Percentiles rank a stretch among this genome's conserved stretches.
Conservation (phyloP, 768 basidiomycete genomes). For the Pholiota molesta region DNA sequence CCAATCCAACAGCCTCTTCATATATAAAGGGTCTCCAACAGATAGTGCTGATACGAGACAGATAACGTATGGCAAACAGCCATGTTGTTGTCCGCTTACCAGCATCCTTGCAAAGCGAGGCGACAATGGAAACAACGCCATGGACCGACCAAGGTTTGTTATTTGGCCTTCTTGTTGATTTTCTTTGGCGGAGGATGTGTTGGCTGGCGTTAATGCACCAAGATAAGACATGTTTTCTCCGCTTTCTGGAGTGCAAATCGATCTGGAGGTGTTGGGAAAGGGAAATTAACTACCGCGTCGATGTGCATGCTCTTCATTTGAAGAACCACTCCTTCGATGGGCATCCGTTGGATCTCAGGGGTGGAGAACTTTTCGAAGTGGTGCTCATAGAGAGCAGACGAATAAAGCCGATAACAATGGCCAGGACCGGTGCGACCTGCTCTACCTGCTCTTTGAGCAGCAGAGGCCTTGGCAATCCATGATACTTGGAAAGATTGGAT, state of each 20-base stretch:
- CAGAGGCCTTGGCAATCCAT: conserved; percentile 96
- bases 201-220: conserved; percentile 67
- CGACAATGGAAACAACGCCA: conserved; percentile 93
- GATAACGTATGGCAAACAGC: conserved; percentile 84
- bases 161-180: conserved; percentile 55
- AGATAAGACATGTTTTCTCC: conserved; percentile 80
- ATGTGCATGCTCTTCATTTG: conserved; percentile 99
- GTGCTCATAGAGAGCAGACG: conserved; percentile 92
- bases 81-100: conserved; percentile 87
- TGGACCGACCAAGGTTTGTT: conserved; percentile 87
- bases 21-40: conserved; percentile 93
- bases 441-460: conserved; percentile 91
- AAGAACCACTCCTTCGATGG: conserved; percentile 94
- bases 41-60: conserved; percentile 89
- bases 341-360: conserved; percentile 94
- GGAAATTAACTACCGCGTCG: conserved; percentile 94
- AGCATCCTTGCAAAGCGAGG: conserved; percentile 97
- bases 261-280: conserved; percentile 96
- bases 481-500: conserved; percentile 91
- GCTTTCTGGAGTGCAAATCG: conserved; percentile 73
- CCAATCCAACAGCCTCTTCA: conserved; percentile 64
- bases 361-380: conserved; percentile 85
- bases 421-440: conserved; percentile 98
- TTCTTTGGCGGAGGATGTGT: conserved; percentile 22
- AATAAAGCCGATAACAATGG: conserved; percentile 97